Evolutionary conservation across 2,329 filamentous ascomycete species (phyloP).

Genomic region (Aureobasidium melanogenum): DNA sequence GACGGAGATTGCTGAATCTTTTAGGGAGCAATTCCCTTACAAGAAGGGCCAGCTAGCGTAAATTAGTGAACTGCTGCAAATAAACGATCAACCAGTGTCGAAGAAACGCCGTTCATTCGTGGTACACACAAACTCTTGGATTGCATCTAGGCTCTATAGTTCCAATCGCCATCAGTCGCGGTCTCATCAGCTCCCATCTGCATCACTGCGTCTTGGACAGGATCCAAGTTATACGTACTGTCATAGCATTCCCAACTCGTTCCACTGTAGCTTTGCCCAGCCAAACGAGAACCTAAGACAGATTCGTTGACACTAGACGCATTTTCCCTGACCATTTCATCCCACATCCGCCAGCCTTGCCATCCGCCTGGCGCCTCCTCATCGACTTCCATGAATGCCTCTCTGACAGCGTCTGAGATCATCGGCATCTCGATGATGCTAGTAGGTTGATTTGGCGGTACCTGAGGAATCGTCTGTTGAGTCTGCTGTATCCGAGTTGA

Average conservation of each 20-base stretch:
- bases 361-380: neutral
- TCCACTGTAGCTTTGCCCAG: neutral
- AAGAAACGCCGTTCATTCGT: no score
- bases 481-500: neutral
- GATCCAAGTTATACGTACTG: neutral
- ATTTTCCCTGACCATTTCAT: neutral
- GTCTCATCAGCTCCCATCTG: neutral
- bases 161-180: neutral
- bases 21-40: constrained; percentile 41
- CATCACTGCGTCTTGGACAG: neutral
- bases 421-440: neutral
- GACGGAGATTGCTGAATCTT: constrained; percentile 44
- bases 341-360: neutral
- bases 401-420: neutral
- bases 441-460: neutral
- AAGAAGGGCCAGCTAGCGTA: constrained; percentile 30
- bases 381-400: neutral
- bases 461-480: neutral
- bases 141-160: neutral
- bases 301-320: neutral
- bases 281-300: neutral
- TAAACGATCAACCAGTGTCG: no score
- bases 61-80: neutral
- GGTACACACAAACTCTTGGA: neutral
- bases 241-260: neutral